These are phyloP conservation scores for Diaporthe citriasiana DNA, from an alignment of 2,329 filamentous ascomycete genomes.

Conservation along the genomic window DNA sequence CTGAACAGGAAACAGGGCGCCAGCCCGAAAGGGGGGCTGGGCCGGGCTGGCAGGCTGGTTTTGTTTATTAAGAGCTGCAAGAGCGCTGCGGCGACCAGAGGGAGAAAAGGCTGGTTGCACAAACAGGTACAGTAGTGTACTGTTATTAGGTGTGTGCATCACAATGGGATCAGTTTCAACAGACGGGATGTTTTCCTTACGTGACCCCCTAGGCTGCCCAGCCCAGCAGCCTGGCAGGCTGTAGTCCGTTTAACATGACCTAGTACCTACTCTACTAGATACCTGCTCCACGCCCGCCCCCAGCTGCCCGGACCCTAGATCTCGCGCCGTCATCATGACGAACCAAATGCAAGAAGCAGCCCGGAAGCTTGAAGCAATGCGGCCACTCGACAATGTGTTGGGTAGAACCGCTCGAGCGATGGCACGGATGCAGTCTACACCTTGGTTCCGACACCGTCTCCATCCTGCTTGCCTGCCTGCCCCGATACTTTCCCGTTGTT, in stretches of 20 bases:
- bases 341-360: slow-evolving; percentile 7
- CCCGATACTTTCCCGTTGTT: neutral
- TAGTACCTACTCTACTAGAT: no score
- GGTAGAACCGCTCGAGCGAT: slow-evolving; percentile 29
- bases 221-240: neutral
- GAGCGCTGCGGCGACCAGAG: slow-evolving; percentile 25
- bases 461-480: no score
- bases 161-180: slow-evolving; percentile 25
- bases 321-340: slow-evolving; percentile 31
- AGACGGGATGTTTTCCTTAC: slow-evolving; percentile 20
- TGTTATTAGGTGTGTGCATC: no score
- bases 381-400: slow-evolving; percentile 4
- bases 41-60: slow-evolving; percentile 10
- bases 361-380: slow-evolving; percentile 21
- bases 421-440: slow-evolving; percentile 30
- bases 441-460: slow-evolving; percentile 24
- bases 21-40: slow-evolving; percentile 29
- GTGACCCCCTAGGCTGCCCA: neutral
- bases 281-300: neutral
- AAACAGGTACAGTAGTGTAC: neutral
- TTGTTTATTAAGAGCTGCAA: slow-evolving; percentile 26
- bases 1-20: slow-evolving; percentile 33
- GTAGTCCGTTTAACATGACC: neutral
- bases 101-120: slow-evolving; percentile 17
- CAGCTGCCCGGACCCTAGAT: slow-evolving; percentile 28